Percentiles rank a stretch among this genome's conserved stretches.
These are phyloP conservation scores for Rhodotorula sp. DNA, from an alignment of 1,284 basidiomycete species.

Conservation along the genomic window DNA sequence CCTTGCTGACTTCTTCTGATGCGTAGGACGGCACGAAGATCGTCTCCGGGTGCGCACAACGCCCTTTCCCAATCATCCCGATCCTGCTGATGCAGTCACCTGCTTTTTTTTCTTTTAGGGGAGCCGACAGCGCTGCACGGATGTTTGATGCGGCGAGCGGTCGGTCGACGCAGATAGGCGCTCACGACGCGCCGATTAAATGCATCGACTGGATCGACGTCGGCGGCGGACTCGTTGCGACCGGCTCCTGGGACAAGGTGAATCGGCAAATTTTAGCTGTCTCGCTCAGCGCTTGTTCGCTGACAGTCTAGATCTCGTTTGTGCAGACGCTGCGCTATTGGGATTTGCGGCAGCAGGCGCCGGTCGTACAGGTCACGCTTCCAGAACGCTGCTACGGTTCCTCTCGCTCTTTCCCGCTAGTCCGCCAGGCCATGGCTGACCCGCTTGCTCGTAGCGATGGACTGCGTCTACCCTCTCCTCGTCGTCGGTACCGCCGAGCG, in stretches of 20 bases:
- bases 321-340: slow-evolving; percentile 65
- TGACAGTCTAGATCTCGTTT: not conserved
- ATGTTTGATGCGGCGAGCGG: slow-evolving; percentile 59
- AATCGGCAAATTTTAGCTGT: slow-evolving; percentile 12
- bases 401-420: slow-evolving; percentile 15
- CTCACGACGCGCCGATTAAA: slow-evolving; percentile 78
- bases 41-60: slow-evolving; percentile 60
- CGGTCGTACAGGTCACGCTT: slow-evolving; percentile 73
- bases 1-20: not conserved
- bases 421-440: slow-evolving; percentile 11
- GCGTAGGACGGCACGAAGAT: slow-evolving; percentile 49
- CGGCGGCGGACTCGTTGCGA: slow-evolving; percentile 58
- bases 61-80: not conserved
- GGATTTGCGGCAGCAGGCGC: slow-evolving; percentile 72
- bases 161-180: slow-evolving; percentile 62
- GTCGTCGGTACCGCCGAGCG: slow-evolving; percentile 90
- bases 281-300: not conserved
- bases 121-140: slow-evolving; percentile 61
- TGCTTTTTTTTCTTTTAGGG: slow-evolving; percentile 44
- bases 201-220: slow-evolving; percentile 71
- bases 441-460: slow-evolving; percentile 57
- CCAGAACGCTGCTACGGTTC: slow-evolving; percentile 77
- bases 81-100: too few species aligned
- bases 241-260: slow-evolving; percentile 90
- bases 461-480: slow-evolving; percentile 76